Conservation (phyloP, 2,329 filamentous ascomycete species). For the Penicillium sp. region DNA sequence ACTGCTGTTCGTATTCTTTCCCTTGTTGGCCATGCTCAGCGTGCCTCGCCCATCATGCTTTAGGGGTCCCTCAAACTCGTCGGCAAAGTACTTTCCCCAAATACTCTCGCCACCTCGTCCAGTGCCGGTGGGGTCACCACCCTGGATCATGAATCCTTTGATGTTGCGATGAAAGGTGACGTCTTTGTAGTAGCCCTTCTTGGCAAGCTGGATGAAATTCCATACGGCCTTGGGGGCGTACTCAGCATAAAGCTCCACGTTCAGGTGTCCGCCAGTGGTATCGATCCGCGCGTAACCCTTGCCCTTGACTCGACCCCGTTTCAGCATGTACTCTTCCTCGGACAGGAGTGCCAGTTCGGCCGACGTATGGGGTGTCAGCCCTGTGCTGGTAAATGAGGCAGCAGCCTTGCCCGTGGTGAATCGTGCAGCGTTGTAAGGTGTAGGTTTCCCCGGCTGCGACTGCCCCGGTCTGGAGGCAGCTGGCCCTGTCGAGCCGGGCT, state of each 20-base stretch:
- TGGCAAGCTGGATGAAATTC: constrained; percentile 87
- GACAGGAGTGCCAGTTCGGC: constrained; percentile 79
- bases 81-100: constrained; percentile 91
- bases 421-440: constrained; percentile 75
- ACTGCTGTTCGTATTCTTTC: constrained; percentile 92
- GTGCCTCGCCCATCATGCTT: constrained; percentile 78
- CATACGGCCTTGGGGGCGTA: constrained; percentile 89
- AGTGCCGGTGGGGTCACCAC: constrained; percentile 88
- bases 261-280: constrained; percentile 79
- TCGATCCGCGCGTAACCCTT: constrained; percentile 89
- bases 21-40: constrained; percentile 95
- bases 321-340: constrained; percentile 95
- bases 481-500: constrained; percentile 15
- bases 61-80: constrained; percentile 85
- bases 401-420: constrained; percentile 90
- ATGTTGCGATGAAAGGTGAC: constrained; percentile 92
- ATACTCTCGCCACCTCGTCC: constrained; percentile 84
- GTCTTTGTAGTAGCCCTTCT: constrained; percentile 83
- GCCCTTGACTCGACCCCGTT: constrained; percentile 78
- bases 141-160: constrained; percentile 95
- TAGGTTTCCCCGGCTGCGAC: constrained; percentile 32
- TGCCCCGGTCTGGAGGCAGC: constrained; percentile 21
- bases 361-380: constrained; percentile 85
- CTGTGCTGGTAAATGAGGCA: constrained; percentile 91
- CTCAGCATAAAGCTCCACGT: constrained; percentile 84